These are phyloP conservation scores for Aspergillus sp. DNA, from an alignment of 2,329 filamentous ascomycete species.

Conservation along the genomic window DNA sequence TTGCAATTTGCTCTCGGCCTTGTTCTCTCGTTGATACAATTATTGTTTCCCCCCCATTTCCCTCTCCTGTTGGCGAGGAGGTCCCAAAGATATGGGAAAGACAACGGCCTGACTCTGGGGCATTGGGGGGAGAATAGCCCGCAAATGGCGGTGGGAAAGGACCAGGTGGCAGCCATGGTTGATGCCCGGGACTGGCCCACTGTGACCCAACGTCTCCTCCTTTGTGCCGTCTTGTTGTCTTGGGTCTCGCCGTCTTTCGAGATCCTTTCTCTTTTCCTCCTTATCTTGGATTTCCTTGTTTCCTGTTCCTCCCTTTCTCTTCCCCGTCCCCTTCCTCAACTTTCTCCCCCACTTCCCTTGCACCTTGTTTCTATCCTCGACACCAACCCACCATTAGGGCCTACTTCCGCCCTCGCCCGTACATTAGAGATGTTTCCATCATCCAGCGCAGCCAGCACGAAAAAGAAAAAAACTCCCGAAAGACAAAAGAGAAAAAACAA, in stretches of 20 bases:
- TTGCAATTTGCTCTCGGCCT: background rate
- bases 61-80: background rate
- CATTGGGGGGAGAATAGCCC: background rate
- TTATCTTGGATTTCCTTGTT: background rate
- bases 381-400: constrained; percentile 17
- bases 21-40: constrained; percentile 6
- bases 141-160: constrained; percentile 16
- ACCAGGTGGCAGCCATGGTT: constrained; percentile 13
- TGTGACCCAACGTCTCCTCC: constrained; percentile 10
- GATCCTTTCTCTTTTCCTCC: too few species aligned
- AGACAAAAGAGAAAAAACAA: constrained; percentile 23
- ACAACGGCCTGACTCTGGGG: background rate
- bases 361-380: background rate
- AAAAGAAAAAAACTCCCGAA: background rate
- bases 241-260: too few species aligned
- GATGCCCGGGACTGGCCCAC: constrained; percentile 12
- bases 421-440: constrained; percentile 19
- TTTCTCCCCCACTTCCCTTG: background rate
- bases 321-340: background rate
- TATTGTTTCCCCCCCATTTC: background rate
- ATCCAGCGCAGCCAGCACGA: background rate
- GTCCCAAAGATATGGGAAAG: background rate
- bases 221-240: background rate
- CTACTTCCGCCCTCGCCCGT: constrained; percentile 31
- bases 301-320: background rate